Percentiles rank a stretch among this genome's conserved stretches.
Conservation (phyloP, 306 rosid genomes). For the Castanea sativa region DNA sequence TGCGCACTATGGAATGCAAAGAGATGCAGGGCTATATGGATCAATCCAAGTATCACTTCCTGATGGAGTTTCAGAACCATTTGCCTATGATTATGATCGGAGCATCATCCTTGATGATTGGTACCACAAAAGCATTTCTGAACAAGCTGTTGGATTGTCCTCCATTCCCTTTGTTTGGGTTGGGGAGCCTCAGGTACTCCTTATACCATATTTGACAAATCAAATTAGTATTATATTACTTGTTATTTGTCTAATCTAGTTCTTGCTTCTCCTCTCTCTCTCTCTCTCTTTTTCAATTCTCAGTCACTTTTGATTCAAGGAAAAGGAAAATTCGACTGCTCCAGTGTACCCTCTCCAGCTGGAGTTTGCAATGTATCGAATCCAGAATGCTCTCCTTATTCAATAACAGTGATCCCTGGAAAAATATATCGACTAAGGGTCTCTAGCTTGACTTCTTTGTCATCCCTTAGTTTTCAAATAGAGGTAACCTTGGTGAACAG, state of each 20-base stretch:
- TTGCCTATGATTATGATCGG: constrained; percentile 67
- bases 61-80: constrained; percentile 66
- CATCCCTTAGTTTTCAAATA: constrained; percentile 81
- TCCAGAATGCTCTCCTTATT: constrained; percentile 64
- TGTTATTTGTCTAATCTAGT: constrained; percentile 1
- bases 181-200: constrained; percentile 26
- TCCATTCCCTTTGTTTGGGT: constrained; percentile 54
- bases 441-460: constrained; percentile 64
- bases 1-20: constrained; percentile 94
- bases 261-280: neutral
- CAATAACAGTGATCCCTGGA: constrained; percentile 50
- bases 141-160: constrained; percentile 65
- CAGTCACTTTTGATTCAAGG: constrained; percentile 91
- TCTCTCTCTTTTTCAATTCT: neutral
- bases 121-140: constrained; percentile 65
- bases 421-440: constrained; percentile 69
- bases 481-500: constrained; percentile 41
- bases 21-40: constrained; percentile 78
- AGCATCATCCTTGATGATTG: constrained; percentile 79
- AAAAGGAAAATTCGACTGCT: constrained; percentile 79
- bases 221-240: no score
- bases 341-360: constrained; percentile 25
- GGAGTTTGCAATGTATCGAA: constrained; percentile 50
- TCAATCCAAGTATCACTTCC: constrained; percentile 56
- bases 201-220: neutral